These are phyloP conservation scores for Botryosphaeria dothidea DNA, from an alignment of 2,329 filamentous ascomycete species.

Conservation along the genomic window DNA sequence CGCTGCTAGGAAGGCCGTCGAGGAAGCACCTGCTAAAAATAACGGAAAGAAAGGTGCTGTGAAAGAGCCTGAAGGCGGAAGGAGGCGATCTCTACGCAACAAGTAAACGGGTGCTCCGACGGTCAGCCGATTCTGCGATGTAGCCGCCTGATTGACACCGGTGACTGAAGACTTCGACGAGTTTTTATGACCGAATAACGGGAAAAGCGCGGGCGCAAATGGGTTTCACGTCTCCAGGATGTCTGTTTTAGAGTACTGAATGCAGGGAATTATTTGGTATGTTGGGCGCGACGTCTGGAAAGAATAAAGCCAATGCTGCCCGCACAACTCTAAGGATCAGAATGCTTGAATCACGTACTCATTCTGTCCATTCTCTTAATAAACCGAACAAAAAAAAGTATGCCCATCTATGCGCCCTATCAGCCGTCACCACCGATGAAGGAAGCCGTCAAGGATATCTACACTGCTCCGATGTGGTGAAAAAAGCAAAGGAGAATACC, in stretches of 20 bases:
- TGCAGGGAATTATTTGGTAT: not conserved
- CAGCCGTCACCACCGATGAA: not conserved
- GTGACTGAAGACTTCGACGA: too few species aligned
- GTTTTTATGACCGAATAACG: not conserved
- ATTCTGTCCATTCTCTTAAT: not conserved
- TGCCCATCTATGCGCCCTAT: conserved; percentile 8
- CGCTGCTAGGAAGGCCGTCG: not conserved
- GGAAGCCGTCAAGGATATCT: conserved; percentile 10
- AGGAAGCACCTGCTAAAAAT: conserved; percentile 19
- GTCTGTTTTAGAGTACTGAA: not conserved
- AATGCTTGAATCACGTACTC: not conserved
- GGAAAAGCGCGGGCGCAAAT: not conserved
- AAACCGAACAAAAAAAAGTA: not conserved
- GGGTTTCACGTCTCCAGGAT: too few species aligned
- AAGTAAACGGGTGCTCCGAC: not conserved
- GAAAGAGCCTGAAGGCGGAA: not conserved
- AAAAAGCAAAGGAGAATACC: not conserved
- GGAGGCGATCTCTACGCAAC: conserved; percentile 5
- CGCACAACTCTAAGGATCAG: not conserved
- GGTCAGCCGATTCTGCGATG: not conserved
- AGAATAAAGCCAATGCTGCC: not conserved
- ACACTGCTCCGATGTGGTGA: not conserved
- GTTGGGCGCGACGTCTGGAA: not conserved
- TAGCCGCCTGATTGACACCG: too few species aligned
- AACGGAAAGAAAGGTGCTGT: not conserved